Conservation (phyloP, 352 stramenopile genomes). For the Phytophthora cajani region DNA sequence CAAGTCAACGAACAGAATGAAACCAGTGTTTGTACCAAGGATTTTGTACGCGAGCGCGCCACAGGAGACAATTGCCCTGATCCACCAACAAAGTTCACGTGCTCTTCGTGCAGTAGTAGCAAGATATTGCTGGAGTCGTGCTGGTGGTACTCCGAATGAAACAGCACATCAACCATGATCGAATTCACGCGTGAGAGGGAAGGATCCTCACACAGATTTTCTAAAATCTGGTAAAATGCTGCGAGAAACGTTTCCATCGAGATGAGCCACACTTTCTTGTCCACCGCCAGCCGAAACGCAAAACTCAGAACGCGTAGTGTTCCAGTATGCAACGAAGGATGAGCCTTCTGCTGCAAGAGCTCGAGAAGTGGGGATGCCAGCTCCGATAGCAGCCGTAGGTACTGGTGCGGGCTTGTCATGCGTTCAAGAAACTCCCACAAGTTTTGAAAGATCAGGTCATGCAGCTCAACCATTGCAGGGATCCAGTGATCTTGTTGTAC, state of each 20-base stretch:
- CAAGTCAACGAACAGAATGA: slow-evolving; percentile 32
- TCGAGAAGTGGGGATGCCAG: slow-evolving; percentile 17
- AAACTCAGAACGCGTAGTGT: slow-evolving; percentile 27
- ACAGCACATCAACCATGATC: slow-evolving; percentile 13
- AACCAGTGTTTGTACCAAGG: slow-evolving; percentile 27
- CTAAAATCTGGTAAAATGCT: slow-evolving; percentile 26
- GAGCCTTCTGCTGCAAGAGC: slow-evolving; percentile 17
- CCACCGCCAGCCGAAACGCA: slow-evolving; percentile 25
- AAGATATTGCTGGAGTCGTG: neutral
- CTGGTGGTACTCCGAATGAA: slow-evolving; percentile 1
- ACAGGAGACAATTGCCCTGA: slow-evolving; percentile 23
- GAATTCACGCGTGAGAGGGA: slow-evolving; percentile 13
- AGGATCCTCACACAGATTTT: slow-evolving; percentile 15
- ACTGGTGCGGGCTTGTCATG: slow-evolving; percentile 31
- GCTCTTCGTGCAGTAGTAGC: slow-evolving; percentile 20
- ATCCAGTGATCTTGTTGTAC: neutral
- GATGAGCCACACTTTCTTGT: slow-evolving; percentile 32
- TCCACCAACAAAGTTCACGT: slow-evolving; percentile 30
- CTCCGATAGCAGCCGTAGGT: slow-evolving; percentile 20
- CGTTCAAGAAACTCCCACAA: slow-evolving; percentile 20
- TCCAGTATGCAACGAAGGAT: slow-evolving; percentile 14
- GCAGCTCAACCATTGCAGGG: slow-evolving; percentile 13
- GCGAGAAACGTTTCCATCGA: slow-evolving; percentile 26
- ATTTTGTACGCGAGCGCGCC: slow-evolving; percentile 26
- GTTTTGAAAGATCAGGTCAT: slow-evolving; percentile 10